Conservation (phyloP, 2,329 filamentous ascomycete genomes). For the Akanthomyces lecanii region DNA sequence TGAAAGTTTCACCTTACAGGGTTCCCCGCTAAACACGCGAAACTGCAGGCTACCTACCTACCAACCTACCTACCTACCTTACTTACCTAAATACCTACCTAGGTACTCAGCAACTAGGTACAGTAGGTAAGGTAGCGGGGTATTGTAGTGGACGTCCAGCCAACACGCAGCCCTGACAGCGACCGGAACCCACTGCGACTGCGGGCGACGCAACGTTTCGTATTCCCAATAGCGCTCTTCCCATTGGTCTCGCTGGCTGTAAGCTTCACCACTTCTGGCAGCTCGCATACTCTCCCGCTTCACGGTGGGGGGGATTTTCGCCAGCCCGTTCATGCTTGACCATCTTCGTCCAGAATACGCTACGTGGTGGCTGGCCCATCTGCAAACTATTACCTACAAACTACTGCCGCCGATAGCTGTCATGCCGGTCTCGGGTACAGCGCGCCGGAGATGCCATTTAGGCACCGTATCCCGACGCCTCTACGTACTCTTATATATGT, state of each 20-base stretch:
- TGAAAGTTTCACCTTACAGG: not conserved
- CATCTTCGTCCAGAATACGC: not conserved
- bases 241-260: conserved; percentile 10
- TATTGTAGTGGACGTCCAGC: not conserved
- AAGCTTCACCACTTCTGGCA: conserved; percentile 14
- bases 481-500: conserved; percentile 20
- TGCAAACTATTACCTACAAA: conserved; percentile 14
- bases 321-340: not conserved
- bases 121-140: not conserved
- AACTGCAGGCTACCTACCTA: not conserved
- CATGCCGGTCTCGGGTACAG: not conserved
- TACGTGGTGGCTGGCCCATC: not conserved
- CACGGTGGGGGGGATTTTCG: not conserved
- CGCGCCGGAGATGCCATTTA: not conserved
- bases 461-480: not conserved
- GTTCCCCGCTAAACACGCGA: not conserved
- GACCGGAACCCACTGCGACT: conserved; percentile 3
- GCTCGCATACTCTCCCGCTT: not conserved
- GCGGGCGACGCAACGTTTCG: conserved; percentile 18
- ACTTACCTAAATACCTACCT: too few species aligned
- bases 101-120: too few species aligned
- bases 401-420: not conserved
- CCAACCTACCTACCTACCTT: too few species aligned
- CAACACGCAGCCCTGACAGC: too few species aligned
- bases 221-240: conserved; percentile 11